Evolutionary conservation across 768 basidiomycete genomes (phyloP).

Genomic region (Tulasnella sp.): DNA sequence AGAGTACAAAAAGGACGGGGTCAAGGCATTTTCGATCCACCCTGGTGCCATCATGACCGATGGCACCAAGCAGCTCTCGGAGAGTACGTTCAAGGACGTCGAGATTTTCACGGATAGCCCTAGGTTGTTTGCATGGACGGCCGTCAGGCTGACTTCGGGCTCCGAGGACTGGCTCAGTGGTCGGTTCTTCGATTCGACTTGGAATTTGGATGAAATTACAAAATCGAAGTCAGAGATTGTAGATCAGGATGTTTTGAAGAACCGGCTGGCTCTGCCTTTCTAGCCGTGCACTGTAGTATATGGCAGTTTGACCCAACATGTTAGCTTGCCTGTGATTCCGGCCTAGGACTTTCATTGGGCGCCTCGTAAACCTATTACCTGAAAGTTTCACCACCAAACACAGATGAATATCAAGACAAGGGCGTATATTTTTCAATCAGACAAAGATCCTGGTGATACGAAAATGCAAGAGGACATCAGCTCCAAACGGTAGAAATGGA

Average conservation of each 20-base stretch:
- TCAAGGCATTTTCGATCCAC: slow-evolving; percentile 17
- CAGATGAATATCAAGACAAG: too few relatives aligned
- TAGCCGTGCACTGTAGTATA: too few relatives aligned
- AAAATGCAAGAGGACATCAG: too few relatives aligned
- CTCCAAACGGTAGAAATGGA: too few relatives aligned
- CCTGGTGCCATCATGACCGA: slow-evolving; percentile 23
- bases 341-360: too few relatives aligned
- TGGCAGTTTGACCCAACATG: too few relatives aligned
- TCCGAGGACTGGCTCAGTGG: slow-evolving; percentile 9
- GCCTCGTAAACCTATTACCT: too few relatives aligned
- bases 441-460: too few relatives aligned
- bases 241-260: slow-evolving; percentile 14
- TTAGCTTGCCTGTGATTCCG: too few relatives aligned
- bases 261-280: slow-evolving; percentile 8
- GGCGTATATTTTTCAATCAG: too few relatives aligned
- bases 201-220: slow-evolving; percentile 12
- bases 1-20: background rate
- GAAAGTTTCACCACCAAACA: too few relatives aligned
- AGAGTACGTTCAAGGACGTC: background rate
- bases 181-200: background rate
- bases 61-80: slow-evolving; percentile 3
- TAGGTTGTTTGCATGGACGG: background rate
- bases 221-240: background rate
- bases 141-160: slow-evolving; percentile 7
- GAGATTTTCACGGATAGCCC: background rate